Conservation (phyloP, 2,329 filamentous ascomycete genomes). For the Madurella mycetomatis region DNA sequence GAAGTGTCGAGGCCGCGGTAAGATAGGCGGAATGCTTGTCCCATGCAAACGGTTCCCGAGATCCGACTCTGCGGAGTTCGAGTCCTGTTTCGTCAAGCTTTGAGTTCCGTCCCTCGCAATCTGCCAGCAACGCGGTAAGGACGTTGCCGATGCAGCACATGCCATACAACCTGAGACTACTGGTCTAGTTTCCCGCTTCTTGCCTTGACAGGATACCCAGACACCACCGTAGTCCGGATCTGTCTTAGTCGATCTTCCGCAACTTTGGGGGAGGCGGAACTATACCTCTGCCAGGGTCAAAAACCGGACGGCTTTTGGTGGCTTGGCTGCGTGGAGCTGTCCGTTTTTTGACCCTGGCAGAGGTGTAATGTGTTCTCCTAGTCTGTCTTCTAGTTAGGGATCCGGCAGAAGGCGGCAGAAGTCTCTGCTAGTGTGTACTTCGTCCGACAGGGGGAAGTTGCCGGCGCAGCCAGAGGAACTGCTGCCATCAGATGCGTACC, state of each 20-base stretch:
- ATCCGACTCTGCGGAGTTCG: neutral
- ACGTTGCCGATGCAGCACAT: neutral
- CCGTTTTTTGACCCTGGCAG: no score
- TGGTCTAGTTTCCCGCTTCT: neutral
- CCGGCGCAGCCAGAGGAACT: no score
- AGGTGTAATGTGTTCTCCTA: slow-evolving; percentile 6
- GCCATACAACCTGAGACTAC: neutral
- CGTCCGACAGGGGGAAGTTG: slow-evolving; percentile 3
- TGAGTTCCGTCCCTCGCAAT: neutral
- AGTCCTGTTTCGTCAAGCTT: neutral
- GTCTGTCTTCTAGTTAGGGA: slow-evolving; percentile 4
- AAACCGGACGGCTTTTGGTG: no score
- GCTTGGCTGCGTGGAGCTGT: no score
- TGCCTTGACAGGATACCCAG: neutral
- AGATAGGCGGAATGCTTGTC: neutral
- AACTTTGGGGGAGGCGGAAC: neutral
- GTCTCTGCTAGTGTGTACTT: slow-evolving; percentile 14
- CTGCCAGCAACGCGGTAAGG: neutral
- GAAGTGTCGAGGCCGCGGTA: neutral
- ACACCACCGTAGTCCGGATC: neutral
- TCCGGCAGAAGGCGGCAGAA: slow-evolving; percentile 25
- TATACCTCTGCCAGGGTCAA: no score
- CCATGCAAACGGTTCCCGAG: neutral
- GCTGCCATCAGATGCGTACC: slow-evolving; percentile 6
- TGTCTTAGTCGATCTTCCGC: slow-evolving; percentile 7